Evolutionary conservation across 2,329 filamentous ascomycete genomes (phyloP).

Genomic region (Neonectria sp.): DNA sequence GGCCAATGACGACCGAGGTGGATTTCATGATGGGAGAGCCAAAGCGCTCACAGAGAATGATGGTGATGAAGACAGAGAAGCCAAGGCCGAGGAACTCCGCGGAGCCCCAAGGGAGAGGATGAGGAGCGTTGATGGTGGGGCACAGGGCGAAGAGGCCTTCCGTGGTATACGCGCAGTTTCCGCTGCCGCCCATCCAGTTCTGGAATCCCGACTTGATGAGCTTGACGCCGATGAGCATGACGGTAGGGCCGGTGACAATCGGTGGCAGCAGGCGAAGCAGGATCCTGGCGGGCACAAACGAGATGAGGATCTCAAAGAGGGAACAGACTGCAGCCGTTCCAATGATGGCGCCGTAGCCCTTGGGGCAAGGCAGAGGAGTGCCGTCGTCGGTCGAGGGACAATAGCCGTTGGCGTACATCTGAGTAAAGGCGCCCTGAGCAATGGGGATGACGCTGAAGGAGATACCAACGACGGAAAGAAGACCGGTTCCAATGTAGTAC

Average conservation of each 20-base stretch:
- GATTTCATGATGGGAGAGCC: conserved; percentile 90
- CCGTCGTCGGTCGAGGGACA: conserved; percentile 73
- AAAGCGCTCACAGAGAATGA: conserved; percentile 85
- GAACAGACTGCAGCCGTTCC: conserved; percentile 78
- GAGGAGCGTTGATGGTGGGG: conserved; percentile 77
- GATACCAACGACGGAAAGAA: conserved; percentile 83
- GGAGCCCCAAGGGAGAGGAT: conserved; percentile 82
- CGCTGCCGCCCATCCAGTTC: conserved; percentile 84
- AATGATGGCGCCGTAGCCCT: conserved; percentile 80
- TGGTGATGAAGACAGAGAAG: conserved; percentile 84
- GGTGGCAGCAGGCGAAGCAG: conserved; percentile 85
- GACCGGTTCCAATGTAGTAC: conserved; percentile 83
- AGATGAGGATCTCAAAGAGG: conserved; percentile 80
- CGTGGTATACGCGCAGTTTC: conserved; percentile 67
- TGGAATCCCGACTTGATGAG: conserved; percentile 81
- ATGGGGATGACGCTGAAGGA: conserved; percentile 54
- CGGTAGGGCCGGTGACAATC: conserved; percentile 81
- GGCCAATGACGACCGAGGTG: conserved; percentile 80
- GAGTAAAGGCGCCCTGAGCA: conserved; percentile 76
- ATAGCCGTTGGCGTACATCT: conserved; percentile 85
- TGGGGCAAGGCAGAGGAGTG: conserved; percentile 79
- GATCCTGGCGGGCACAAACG: conserved; percentile 78
- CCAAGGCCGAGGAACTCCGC: conserved; percentile 85
- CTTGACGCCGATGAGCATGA: conserved; percentile 80
- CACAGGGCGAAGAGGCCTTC: conserved; percentile 74